Evolutionary conservation across 2,329 filamentous ascomycete genomes (phyloP), one percentile per base, ranked within the genome.

Genomic region (Colletotrichum magnum): DNA sequence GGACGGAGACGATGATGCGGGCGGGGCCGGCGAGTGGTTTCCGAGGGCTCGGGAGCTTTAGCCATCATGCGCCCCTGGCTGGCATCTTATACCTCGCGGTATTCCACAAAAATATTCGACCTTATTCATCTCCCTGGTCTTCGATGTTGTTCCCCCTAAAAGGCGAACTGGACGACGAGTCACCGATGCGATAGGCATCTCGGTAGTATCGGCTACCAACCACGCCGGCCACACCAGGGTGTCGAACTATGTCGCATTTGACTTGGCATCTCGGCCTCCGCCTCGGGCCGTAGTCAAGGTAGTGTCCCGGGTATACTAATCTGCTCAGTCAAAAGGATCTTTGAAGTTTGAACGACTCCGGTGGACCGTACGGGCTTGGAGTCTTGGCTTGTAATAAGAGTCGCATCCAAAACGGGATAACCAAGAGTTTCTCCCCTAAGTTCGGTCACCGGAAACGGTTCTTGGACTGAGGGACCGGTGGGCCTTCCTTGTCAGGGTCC

Each of bases 321-420:
- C 48, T 47, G 52, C 50, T 45, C 32, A 58, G 36, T 39, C 52
- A n/a, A 70, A 61, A 18, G 4, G 32, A 26, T 15, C 48, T 18
- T 18, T 18, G 18, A 18, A 18, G 18, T 28, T 39, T 4, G 32
- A 6, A 26, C n/a, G 28, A 36, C 13, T 61, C 28, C 48, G 43
- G 58, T 52, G 48, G 58, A 52, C 32, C 58, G 6, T 4, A 7
- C 43, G 21, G 58, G 39, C 32, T 43, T 43, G 48, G 21, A 47
- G 18, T 36, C 24, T 28, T 28, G 43, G 39, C 16, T 36, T 13
- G 48, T 52, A 52, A 43, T 43, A 51, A 12, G 32, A 43, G 36
- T 47, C 18, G 36, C 32, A 13, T 59, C 57, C 57, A 6, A 50
- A 59, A 59, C 21, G 32, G 18, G 43, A 48, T n/a, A 18, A 24